Evolutionary conservation across 257 asterid species (phyloP).

Genomic region (Salvia miltiorrhiza): DNA sequence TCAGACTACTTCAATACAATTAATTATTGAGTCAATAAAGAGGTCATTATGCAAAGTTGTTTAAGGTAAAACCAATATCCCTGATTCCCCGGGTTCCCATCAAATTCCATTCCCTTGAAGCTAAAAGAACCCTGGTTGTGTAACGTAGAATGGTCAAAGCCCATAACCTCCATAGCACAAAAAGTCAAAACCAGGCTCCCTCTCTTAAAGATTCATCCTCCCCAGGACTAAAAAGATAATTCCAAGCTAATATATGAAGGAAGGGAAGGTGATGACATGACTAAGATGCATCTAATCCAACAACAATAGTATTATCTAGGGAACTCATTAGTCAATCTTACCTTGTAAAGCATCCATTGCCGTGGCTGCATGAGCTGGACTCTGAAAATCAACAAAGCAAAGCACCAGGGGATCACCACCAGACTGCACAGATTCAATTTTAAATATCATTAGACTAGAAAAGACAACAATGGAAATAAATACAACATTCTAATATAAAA

Average conservation of each 20-base stretch:
- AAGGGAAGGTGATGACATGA: neutral
- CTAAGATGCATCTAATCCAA: slow-evolving; percentile 3
- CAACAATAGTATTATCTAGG: neutral
- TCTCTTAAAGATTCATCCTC: neutral
- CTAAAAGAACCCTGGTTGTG: neutral
- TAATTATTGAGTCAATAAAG: neutral
- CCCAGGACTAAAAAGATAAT: neutral
- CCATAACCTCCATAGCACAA: neutral
- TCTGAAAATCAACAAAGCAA: slow-evolving; percentile 77
- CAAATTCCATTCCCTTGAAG: neutral
- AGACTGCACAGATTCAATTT: slow-evolving; percentile 39
- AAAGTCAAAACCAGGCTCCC: neutral
- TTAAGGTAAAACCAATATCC: slow-evolving; percentile 9
- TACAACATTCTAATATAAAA: neutral
- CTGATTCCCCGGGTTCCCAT: neutral
- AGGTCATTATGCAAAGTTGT: neutral
- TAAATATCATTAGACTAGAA: neutral
- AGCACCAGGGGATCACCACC: slow-evolving; percentile 70
- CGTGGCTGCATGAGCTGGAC: slow-evolving; percentile 84
- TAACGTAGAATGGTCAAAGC: neutral
- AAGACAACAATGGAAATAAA: neutral
- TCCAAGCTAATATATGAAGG: neutral
- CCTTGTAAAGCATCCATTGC: slow-evolving; percentile 84
- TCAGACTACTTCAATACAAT: neutral
- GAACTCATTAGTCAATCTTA: slow-evolving; percentile 19